Percentiles rank a stretch among this genome's conserved stretches.
These are phyloP conservation scores for Kazachstania sp. DNA, from an alignment of 1,139 yeast species.

Conservation along the genomic window DNA sequence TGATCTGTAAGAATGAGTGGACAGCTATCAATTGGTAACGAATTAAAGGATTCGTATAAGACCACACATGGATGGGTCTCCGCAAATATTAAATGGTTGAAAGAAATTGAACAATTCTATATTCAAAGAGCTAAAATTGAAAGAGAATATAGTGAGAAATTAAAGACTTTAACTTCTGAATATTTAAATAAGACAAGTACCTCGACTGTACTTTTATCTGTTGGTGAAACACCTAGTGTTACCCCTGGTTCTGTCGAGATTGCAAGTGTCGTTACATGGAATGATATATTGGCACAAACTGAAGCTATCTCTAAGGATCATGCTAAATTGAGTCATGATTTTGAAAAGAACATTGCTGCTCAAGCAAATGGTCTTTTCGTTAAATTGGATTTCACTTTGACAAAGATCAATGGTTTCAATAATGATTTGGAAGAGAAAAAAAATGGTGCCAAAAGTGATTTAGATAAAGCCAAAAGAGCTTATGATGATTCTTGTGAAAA, in stretches of 20 bases:
- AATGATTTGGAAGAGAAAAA: constrained; percentile 52
- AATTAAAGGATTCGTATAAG: constrained; percentile 70
- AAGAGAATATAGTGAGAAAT: constrained; percentile 66
- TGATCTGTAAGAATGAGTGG: constrained; percentile 15
- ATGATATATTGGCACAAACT: constrained; percentile 75
- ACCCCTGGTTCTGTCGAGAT: constrained; percentile 95
- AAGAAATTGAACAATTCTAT: constrained; percentile 75
- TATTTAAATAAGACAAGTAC: constrained; percentile 73
- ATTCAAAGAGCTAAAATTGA: constrained; percentile 75
- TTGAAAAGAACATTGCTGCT: constrained; percentile 53
- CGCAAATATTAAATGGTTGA: constrained; percentile 65
- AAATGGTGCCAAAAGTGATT: constrained; percentile 52
- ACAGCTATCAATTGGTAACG: constrained; percentile 50
- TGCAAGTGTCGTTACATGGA: constrained; percentile 93
- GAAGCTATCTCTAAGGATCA: constrained; percentile 72
- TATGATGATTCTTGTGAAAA: constrained; percentile 75
- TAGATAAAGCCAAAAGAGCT: constrained; percentile 58
- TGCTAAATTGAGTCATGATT: constrained; percentile 49
- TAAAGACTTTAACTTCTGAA: constrained; percentile 56
- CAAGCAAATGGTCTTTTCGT: constrained; percentile 49
- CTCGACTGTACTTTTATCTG: constrained; percentile 59
- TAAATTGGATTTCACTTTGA: constrained; percentile 47
- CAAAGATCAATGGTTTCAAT: constrained; percentile 50
- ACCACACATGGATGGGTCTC: constrained; percentile 69
- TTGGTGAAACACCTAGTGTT: constrained; percentile 82